Percentiles rank a stretch among this genome's conserved stretches.
phyloP scores from a whole-genome alignment of 2,329 filamentous ascomycete species.

The Achaetomium macrosporum region DNA sequence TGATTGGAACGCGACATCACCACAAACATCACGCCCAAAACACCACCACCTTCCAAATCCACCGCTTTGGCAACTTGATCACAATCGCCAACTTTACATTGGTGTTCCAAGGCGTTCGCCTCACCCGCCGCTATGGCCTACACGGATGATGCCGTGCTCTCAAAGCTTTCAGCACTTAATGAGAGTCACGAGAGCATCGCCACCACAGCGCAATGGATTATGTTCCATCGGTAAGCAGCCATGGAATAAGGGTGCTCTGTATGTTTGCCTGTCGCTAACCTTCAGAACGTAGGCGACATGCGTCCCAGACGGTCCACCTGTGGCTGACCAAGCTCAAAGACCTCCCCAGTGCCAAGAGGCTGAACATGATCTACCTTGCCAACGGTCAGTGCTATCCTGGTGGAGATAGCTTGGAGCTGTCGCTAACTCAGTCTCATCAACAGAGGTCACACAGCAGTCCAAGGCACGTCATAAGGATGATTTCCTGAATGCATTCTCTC shows the following conservation, averaged over 20 bases:
- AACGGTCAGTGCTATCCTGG: conserved; percentile 59
- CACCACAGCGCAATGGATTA: conserved; percentile 96
- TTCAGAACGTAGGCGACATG: conserved; percentile 63
- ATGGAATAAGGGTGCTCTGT: background rate
- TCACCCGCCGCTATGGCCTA: conserved; percentile 65
- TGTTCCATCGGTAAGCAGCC: conserved; percentile 81
- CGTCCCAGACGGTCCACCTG: conserved; percentile 82
- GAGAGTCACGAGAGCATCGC: conserved; percentile 97
- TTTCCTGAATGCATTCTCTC: conserved; percentile 86
- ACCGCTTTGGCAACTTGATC: background rate
- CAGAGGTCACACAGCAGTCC: conserved; percentile 94
- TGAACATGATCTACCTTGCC: conserved; percentile 90
- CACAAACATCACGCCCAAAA: background rate
- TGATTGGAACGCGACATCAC: conserved; percentile 13
- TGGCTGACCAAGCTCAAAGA: conserved; percentile 91
- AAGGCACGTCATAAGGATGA: conserved; percentile 89
- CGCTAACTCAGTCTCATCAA: conserved; percentile 10
- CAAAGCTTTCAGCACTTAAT: conserved; percentile 90
- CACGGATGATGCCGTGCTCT: conserved; percentile 89
- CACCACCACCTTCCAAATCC: background rate
- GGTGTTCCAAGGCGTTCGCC: background rate
- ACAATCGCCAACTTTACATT: conserved; percentile 4
- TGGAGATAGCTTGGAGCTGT: conserved; percentile 12
- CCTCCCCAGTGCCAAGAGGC: conserved; percentile 73
- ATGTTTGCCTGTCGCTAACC: conserved; percentile 27